These are phyloP conservation scores for Didymella pomorum DNA, from an alignment of 2,329 filamentous ascomycete species.

Conservation along the genomic window DNA sequence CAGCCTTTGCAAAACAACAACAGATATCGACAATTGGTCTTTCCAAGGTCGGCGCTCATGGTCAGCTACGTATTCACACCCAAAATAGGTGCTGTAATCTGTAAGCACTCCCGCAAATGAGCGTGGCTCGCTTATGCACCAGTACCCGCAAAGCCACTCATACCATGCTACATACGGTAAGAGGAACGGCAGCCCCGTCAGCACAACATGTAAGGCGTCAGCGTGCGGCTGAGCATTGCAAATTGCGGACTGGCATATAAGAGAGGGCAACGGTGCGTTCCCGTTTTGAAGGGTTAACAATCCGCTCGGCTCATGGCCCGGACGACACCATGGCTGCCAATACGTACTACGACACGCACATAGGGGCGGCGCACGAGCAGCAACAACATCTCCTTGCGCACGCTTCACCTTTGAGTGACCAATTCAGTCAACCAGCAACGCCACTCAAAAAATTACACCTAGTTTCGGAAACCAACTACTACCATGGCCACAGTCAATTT, in stretches of 20 bases:
- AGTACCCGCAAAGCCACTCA: background rate
- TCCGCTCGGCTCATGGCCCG: background rate
- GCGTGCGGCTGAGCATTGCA: background rate
- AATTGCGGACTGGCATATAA: background rate
- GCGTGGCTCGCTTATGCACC: background rate
- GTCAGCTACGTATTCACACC: no score
- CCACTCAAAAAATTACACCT: background rate
- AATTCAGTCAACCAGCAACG: background rate
- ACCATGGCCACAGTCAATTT: background rate
- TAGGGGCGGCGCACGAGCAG: background rate
- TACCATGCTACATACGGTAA: background rate
- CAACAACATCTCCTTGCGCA: background rate
- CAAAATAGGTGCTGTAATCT: no score
- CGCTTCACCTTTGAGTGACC: background rate
- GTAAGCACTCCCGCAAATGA: background rate
- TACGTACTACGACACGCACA: background rate
- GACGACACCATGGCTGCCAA: background rate
- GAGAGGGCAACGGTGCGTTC: background rate
- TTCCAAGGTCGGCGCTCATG: no score
- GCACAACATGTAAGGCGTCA: background rate
- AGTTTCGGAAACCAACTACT: background rate
- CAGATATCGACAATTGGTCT: no score
- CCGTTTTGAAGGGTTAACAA: background rate
- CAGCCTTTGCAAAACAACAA: no score
- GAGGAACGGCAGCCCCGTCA: background rate